Evolutionary conservation across 192 early-diverging fungal genomes (phyloP).

Genomic region (Backusella tarrabulga): DNA sequence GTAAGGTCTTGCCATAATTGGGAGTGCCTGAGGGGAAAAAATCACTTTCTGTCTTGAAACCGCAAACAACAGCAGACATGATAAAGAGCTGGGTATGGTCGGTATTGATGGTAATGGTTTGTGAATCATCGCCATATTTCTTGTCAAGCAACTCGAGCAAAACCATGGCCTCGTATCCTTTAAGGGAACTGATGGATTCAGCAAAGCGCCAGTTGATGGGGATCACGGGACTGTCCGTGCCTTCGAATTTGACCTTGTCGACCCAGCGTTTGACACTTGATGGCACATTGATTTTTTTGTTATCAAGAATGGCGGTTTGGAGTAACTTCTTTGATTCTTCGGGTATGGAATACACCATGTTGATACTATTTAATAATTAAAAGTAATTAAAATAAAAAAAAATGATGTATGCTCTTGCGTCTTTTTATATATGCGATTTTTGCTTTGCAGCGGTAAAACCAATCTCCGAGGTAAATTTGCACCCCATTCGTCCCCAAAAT

Average conservation of each 20-base stretch:
- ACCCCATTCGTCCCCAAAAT: too few relatives aligned
- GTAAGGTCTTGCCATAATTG: neutral
- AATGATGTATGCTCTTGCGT: neutral
- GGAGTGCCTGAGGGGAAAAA: neutral
- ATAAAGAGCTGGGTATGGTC: conserved; percentile 3
- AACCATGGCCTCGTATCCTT: neutral
- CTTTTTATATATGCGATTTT: neutral
- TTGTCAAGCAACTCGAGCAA: neutral
- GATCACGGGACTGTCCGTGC: neutral
- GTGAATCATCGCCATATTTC: neutral
- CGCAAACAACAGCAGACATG: neutral
- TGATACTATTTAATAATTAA: neutral
- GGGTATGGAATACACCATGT: neutral
- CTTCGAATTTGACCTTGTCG: neutral
- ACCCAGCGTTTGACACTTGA: neutral
- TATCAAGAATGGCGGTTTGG: neutral
- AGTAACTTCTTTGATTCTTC: neutral
- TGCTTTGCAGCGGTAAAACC: neutral
- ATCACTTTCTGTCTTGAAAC: neutral
- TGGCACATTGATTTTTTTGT: neutral
- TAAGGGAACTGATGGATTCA: neutral
- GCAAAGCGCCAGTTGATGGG: neutral
- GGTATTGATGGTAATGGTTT: conserved; percentile 3
- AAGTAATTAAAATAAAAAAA: neutral
- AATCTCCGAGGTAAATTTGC: neutral